A percentile compares a stretch with the other conserved stretches of the same genome.
These are phyloP conservation scores for Cercospora janseana DNA, from an alignment of 2,329 filamentous ascomycete genomes.

Conservation along the genomic window DNA sequence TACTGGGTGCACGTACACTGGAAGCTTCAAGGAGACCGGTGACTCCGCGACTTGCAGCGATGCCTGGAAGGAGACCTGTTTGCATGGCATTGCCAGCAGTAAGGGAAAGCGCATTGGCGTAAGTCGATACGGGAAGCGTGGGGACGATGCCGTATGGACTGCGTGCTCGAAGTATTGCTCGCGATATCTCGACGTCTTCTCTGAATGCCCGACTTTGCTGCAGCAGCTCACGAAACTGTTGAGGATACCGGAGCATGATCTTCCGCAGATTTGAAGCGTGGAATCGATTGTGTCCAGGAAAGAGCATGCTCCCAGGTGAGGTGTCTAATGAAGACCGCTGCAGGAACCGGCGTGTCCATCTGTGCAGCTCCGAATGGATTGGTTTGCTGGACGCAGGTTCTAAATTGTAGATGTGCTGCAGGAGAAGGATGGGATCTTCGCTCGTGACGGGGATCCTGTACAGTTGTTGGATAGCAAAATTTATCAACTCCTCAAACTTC, in stretches of 20 bases:
- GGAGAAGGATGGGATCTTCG: conserved; percentile 40
- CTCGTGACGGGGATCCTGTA: conserved; percentile 33
- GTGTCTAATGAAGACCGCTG: not conserved
- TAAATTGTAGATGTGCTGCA: conserved; percentile 39
- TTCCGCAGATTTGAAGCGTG: conserved; percentile 10
- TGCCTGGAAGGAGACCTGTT: not conserved
- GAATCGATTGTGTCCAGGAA: not conserved
- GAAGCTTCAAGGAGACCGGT: conserved; percentile 1
- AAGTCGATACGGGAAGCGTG: not conserved
- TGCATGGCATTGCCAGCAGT: not conserved
- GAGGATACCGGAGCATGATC: conserved; percentile 6
- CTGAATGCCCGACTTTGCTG: conserved; percentile 14
- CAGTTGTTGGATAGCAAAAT: conserved; percentile 38
- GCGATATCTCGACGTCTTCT: conserved; percentile 11
- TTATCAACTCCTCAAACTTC: conserved; percentile 41
- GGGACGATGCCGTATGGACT: not conserved
- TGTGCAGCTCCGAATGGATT: conserved; percentile 30
- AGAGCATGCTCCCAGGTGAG: not conserved
- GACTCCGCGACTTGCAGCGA: not conserved
- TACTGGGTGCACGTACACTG: not conserved
- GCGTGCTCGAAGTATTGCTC: not conserved
- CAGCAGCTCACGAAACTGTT: conserved; percentile 2
- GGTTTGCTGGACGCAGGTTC: conserved; percentile 15
- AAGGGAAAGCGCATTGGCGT: not conserved
- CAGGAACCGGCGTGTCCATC: conserved; percentile 31